Evolutionary conservation across 352 stramenopile species (phyloP).

Genomic region (Pythium volutum): DNA sequence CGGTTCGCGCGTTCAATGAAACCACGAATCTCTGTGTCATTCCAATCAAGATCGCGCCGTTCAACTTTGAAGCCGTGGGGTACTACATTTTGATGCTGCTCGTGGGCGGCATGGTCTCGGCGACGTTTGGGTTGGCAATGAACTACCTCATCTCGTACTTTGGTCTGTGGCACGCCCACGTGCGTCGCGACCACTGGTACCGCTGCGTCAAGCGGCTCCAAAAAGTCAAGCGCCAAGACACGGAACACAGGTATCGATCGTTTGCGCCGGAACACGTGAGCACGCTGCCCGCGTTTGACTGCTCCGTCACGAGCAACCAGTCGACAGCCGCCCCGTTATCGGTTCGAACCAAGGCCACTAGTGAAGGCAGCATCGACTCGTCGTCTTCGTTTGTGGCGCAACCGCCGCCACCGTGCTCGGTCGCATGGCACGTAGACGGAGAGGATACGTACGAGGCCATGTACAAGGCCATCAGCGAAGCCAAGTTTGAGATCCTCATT

Average conservation of each 20-base stretch:
- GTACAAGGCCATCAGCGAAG: slow-evolving; percentile 80
- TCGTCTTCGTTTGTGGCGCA: slow-evolving; percentile 45
- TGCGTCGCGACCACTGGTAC: slow-evolving; percentile 83
- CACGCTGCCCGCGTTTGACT: slow-evolving; percentile 25
- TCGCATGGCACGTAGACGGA: slow-evolving; percentile 86
- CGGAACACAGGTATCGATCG: slow-evolving; percentile 68
- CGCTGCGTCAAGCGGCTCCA: slow-evolving; percentile 68
- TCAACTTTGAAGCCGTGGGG: slow-evolving; percentile 54
- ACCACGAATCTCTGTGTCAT: slow-evolving; percentile 61
- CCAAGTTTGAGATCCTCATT: slow-evolving; percentile 89
- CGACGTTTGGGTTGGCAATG: slow-evolving; percentile 51
- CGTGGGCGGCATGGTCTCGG: slow-evolving; percentile 65
- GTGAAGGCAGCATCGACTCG: slow-evolving; percentile 63
- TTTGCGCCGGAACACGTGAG: slow-evolving; percentile 70
- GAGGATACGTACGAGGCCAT: slow-evolving; percentile 87
- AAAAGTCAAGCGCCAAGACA: slow-evolving; percentile 75
- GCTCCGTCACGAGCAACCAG: slow-evolving; percentile 11
- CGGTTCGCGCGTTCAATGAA: slow-evolving; percentile 42
- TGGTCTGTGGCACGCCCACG: slow-evolving; percentile 79
- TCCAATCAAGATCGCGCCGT: slow-evolving; percentile 46
- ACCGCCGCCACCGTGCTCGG: slow-evolving; percentile 42
- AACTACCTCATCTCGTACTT: slow-evolving; percentile 84
- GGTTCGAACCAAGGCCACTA: slow-evolving; percentile 26
- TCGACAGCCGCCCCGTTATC: slow-evolving; percentile 16
- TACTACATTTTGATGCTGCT: slow-evolving; percentile 75